Evolutionary conservation across 345 rosid species (phyloP), one percentile per base, ranked within the genome.

Genomic region (Citrus mangshanensis): DNA sequence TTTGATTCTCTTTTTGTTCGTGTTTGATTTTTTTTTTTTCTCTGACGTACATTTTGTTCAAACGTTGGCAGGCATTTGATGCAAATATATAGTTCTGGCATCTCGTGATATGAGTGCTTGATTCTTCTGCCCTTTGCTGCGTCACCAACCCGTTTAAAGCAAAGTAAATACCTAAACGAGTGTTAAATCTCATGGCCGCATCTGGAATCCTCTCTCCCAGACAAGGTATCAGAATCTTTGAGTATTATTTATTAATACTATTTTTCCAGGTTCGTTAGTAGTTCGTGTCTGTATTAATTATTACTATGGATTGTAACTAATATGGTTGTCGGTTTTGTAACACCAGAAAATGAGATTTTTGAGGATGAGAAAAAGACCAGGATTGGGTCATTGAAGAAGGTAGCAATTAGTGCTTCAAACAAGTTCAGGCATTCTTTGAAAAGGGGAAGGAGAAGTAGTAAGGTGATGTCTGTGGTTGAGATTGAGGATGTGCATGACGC

Each of bases 341-440:
- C n/a, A 16, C 34, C 78, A 70, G 94, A 84, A 46, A 72, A 78
- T 79, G 89, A 87, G 25, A 58, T 49, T 75, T 59, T 65, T 13
- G 91, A 86, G 82, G 89, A 89, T 67, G 89, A 90, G 76, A 84
- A 74, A 82, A 84, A 89, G 83, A 84, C 82, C 38, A 87, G 84
- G 81, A 89, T 87, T 81, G 94, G 88, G 14, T 92, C 98, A 70
- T 76, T 96, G 42, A 94, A 82, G 89, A 89, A 89, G 86, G 87
- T 84, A 77, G 89, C 90, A 60, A 81, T 86, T 34, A 88, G 60
- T 77, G 90, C 93, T 82, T 95, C 99, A 64, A 89, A 85, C n/a
- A 94, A 90, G 84, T 88, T 94, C 82, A 87, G 94, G 82, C 82
- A 89, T 75, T 94, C 99, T 24, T 78, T 96, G 70, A 91, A 88